Conservation (phyloP, 1,139 yeast genomes). For the Hemisphaericaspora xylanilytica region DNA sequence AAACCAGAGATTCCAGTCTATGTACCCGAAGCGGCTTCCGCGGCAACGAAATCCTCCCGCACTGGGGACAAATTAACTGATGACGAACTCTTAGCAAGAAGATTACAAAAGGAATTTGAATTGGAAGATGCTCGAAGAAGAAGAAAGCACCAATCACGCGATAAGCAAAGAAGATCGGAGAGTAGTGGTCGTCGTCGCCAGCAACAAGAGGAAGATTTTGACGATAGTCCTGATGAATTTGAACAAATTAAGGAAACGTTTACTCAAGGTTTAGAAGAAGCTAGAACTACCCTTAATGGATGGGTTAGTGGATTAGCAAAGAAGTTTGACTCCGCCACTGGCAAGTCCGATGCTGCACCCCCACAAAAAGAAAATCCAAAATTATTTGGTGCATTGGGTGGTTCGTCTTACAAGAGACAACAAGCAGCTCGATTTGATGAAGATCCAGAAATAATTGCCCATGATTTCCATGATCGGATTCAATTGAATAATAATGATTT, state of each 20-base stretch:
- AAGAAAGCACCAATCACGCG: constrained; percentile 15
- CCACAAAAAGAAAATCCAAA: constrained; percentile 24
- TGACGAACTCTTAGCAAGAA: constrained; percentile 83
- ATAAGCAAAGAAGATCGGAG: constrained; percentile 17
- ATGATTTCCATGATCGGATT: constrained; percentile 57
- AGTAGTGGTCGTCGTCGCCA: constrained; percentile 13
- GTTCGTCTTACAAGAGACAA: constrained; percentile 38
- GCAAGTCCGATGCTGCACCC: constrained; percentile 15
- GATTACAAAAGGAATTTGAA: constrained; percentile 70
- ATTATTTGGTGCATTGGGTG: constrained; percentile 50
- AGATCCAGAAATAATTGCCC: constrained; percentile 50
- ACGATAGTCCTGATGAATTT: constrained; percentile 62
- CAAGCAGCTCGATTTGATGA: constrained; percentile 46
- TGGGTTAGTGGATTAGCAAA: constrained; percentile 79
- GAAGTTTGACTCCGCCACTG: constrained; percentile 37
- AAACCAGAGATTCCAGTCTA: constrained; percentile 56
- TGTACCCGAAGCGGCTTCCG: constrained; percentile 16
- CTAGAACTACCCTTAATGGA: constrained; percentile 70
- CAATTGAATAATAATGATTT: constrained; percentile 47
- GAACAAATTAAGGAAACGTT: constrained; percentile 71
- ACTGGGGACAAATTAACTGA: constrained; percentile 28
- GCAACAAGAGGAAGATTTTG: constrained; percentile 35
- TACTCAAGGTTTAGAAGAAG: constrained; percentile 79
- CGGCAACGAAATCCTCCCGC: constrained; percentile 6
- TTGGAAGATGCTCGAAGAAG: constrained; percentile 40